Evolutionary conservation across 768 basidiomycete genomes (phyloP).

Genomic region (Psilocybe cubensis): DNA sequence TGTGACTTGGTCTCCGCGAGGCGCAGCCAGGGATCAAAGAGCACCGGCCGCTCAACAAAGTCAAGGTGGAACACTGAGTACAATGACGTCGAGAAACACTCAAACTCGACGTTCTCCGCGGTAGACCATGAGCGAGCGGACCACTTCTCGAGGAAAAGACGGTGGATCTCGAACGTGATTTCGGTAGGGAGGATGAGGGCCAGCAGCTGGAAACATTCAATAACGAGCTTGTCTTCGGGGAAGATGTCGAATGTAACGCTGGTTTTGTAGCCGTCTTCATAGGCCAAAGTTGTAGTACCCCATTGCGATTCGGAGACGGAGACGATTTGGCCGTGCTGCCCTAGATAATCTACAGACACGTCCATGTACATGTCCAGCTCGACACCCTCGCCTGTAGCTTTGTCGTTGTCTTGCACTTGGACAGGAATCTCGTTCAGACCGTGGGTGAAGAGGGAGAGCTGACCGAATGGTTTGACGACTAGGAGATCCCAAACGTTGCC

Average conservation of each 20-base stretch:
- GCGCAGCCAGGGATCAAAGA: constrained; percentile 47
- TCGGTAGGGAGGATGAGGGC: constrained; percentile 62
- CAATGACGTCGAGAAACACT: constrained; percentile 57
- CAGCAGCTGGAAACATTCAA: constrained; percentile 62
- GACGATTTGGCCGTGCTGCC: constrained; percentile 38
- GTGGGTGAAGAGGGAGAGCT: constrained; percentile 63
- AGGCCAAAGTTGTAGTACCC: constrained; percentile 56
- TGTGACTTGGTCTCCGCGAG: constrained; percentile 49
- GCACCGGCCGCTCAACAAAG: constrained; percentile 19
- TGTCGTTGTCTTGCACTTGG: constrained; percentile 24
- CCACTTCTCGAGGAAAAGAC: constrained; percentile 62
- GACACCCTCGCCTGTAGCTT: background rate
- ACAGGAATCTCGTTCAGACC: constrained; percentile 50
- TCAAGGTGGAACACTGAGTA: constrained; percentile 47
- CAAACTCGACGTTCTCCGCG: constrained; percentile 55
- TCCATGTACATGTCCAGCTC: constrained; percentile 26
- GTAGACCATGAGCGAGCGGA: constrained; percentile 44
- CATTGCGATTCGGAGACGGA: constrained; percentile 51
- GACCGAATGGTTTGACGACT: constrained; percentile 58
- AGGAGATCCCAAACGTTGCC: constrained; percentile 70
- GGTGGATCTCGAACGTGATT: constrained; percentile 58
- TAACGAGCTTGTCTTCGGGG: constrained; percentile 58
- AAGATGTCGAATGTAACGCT: constrained; percentile 57
- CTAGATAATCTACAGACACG: constrained; percentile 15
- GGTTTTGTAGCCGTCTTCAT: constrained; percentile 50